A percentile compares a stretch with the other conserved stretches of the same genome.
These are phyloP conservation scores for Cyclotella choctawhatcheeana DNA, from an alignment of 108 stramenopile species.

Conservation along the genomic window DNA sequence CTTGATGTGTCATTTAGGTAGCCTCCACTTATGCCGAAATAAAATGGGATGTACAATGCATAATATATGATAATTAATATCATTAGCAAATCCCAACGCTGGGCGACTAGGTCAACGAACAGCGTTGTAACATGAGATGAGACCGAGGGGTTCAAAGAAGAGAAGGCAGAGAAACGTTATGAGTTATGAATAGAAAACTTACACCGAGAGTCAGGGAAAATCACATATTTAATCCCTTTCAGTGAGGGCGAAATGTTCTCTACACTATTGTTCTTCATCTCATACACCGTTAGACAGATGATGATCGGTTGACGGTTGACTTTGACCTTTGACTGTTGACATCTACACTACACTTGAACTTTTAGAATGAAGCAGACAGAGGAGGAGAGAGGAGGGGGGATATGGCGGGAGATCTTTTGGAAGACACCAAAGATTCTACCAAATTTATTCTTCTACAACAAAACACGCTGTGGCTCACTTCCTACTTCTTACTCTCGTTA, in stretches of 20 bases:
- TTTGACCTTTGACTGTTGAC: neutral
- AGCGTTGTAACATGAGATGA: neutral
- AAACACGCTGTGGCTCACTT: too few species aligned
- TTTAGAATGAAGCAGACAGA: too few species aligned
- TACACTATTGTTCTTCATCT: constrained; percentile 2
- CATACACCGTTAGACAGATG: neutral
- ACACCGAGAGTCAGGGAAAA: constrained; percentile 43
- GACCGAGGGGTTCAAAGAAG: neutral
- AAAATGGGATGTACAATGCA: constrained; percentile 43
- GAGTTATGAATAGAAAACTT: neutral
- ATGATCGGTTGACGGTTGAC: neutral
- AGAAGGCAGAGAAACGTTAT: neutral
- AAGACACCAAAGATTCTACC: too few species aligned
- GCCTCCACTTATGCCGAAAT: constrained; percentile 52
- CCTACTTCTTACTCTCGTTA: too few species aligned
- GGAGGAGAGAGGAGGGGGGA: too few species aligned
- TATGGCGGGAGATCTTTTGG: too few species aligned
- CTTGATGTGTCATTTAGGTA: constrained; percentile 20
- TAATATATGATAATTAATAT: constrained; percentile 41
- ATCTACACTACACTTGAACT: too few species aligned
- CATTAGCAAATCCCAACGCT: constrained; percentile 52
- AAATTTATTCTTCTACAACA: too few species aligned
- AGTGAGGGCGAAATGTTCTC: constrained; percentile 19
- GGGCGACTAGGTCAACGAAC: constrained; percentile 13
- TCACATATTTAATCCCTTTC: constrained; percentile 34